Conservation (phyloP, 345 rosid species). For the Sisymbrium altissimum region DNA sequence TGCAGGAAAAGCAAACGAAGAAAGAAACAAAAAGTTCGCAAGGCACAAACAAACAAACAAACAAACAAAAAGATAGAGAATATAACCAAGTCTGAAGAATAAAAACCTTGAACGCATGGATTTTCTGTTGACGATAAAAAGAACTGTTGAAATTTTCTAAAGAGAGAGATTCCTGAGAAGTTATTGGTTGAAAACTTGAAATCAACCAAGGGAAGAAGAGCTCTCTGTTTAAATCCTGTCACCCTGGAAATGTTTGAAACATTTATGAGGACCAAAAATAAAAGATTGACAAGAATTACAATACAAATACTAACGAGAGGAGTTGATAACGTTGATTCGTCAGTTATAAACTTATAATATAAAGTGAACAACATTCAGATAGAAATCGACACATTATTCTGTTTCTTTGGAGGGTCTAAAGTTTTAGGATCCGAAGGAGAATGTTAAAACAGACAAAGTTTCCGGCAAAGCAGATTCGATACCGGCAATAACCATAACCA, state of each 20-base stretch:
- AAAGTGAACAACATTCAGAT: slow-evolving; percentile 16
- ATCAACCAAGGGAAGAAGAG: too few species aligned
- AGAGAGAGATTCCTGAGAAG: too few species aligned
- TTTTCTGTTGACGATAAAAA: slow-evolving; percentile 19
- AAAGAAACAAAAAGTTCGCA: not conserved
- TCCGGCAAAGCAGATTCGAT: slow-evolving; percentile 16
- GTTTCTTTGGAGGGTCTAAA: slow-evolving; percentile 19
- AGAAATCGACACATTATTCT: slow-evolving; percentile 13
- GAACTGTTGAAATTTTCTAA: not conserved
- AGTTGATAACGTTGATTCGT: not conserved
- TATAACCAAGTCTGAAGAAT: not conserved
- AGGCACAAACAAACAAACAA: not conserved
- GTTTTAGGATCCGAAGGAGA: slow-evolving; percentile 4
- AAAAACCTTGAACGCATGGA: slow-evolving; percentile 30
- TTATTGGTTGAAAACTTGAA: too few species aligned
- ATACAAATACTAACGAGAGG: not conserved
- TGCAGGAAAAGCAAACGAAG: slow-evolving; percentile 3
- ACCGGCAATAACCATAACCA: not conserved
- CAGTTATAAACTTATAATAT: slow-evolving; percentile 2
- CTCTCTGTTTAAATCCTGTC: not conserved
- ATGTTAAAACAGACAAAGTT: not conserved
- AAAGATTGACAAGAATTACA: not conserved
- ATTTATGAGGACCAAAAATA: not conserved
- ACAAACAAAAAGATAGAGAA: not conserved
- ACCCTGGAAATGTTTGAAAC: not conserved